Evolutionary conservation across 2,329 filamentous ascomycete genomes (phyloP).

Genomic region (Colletotrichum coccodes): DNA sequence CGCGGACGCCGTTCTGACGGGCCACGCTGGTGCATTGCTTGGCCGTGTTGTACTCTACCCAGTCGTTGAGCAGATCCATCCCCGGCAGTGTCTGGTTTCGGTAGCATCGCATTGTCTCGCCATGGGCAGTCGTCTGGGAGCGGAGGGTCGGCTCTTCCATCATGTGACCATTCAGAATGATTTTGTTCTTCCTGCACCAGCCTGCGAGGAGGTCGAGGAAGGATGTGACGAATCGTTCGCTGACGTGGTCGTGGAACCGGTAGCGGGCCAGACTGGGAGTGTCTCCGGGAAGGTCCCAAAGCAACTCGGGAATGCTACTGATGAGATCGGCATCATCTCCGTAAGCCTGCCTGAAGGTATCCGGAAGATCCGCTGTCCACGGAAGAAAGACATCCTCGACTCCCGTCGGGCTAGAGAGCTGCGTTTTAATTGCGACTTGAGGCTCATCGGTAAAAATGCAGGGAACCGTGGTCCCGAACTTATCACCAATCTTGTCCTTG

Average conservation of each 20-base stretch:
- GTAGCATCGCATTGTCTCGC: slow-evolving; percentile 46
- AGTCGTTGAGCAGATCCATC: slow-evolving; percentile 43
- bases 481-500: slow-evolving; percentile 40
- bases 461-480: slow-evolving; percentile 41
- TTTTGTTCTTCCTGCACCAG: slow-evolving; percentile 41
- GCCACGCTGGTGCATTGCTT: slow-evolving; percentile 44
- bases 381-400: slow-evolving; percentile 41
- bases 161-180: slow-evolving; percentile 43
- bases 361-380: slow-evolving; percentile 41
- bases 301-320: slow-evolving; percentile 38
- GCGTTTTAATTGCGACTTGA: slow-evolving; percentile 43
- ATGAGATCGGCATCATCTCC: slow-evolving; percentile 35
- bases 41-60: slow-evolving; percentile 44
- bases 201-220: slow-evolving; percentile 41
- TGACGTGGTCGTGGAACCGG: slow-evolving; percentile 43
- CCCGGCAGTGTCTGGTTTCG: slow-evolving; percentile 42
- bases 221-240: slow-evolving; percentile 42
- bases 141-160: slow-evolving; percentile 44
- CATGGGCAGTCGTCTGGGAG: slow-evolving; percentile 42
- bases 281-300: slow-evolving; percentile 42
- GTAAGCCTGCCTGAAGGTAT: slow-evolving; percentile 39
- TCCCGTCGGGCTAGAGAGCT: slow-evolving; percentile 37
- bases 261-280: slow-evolving; percentile 40
- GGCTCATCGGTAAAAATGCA: slow-evolving; percentile 47
- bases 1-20: slow-evolving; percentile 41